phyloP scores from a whole-genome alignment of 2,329 filamentous ascomycete species.

The Calonectria ilicicola region DNA sequence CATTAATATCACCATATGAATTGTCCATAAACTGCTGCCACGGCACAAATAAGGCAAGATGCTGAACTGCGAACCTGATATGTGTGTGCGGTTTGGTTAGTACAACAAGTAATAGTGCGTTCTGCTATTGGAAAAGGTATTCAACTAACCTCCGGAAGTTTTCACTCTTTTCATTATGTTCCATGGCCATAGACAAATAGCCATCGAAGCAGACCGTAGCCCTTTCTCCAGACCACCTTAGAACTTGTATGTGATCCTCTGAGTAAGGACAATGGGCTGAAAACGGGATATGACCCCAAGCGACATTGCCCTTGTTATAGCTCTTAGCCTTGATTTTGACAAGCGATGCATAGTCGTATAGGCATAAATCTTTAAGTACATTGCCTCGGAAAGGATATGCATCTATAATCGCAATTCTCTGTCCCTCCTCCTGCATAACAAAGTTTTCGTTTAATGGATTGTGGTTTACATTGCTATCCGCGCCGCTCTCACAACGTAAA shows the following conservation, averaged over 20 bases:
- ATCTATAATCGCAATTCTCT: conserved; percentile 2
- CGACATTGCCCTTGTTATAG: neutral
- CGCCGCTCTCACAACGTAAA: neutral
- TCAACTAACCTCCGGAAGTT: neutral
- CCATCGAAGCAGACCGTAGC: neutral
- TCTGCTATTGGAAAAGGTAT: neutral
- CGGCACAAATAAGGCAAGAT: neutral
- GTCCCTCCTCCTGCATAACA: neutral
- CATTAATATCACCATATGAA: neutral
- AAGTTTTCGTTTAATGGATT: no score
- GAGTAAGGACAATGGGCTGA: neutral
- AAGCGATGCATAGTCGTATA: conserved; percentile 5
- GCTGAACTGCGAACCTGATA: neutral
- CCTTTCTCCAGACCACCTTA: neutral
- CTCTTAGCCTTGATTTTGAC: neutral
- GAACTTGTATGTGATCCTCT: neutral
- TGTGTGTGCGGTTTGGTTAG: no score
- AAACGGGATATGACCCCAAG: neutral
- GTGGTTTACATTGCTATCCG: no score
- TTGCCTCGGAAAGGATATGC: conserved; percentile 1
- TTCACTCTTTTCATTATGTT: neutral
- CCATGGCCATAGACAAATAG: neutral
- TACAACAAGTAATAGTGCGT: no score
- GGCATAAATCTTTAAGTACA: neutral
- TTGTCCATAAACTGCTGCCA: neutral